Evolutionary conservation across 306 rosid species (phyloP).

Genomic region (Gynostemma pentaphyllum): DNA sequence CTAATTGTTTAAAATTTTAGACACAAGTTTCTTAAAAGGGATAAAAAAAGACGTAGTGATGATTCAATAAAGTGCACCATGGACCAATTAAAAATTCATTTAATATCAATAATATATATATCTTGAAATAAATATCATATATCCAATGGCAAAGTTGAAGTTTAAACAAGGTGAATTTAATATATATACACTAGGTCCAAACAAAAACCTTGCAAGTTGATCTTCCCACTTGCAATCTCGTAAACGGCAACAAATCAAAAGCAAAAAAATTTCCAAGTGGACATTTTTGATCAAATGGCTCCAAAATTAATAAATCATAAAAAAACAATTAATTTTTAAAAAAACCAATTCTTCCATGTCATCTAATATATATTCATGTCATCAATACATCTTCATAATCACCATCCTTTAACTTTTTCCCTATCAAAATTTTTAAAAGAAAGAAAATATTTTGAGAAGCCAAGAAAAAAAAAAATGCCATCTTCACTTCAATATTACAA

Average conservation of each 20-base stretch:
- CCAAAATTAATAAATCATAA: too few species aligned
- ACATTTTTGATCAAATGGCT: neutral
- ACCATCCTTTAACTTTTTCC: neutral
- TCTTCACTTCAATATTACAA: neutral
- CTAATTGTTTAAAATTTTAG: too few species aligned
- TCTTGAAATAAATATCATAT: too few species aligned
- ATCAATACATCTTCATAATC: too few species aligned
- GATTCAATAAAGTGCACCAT: too few species aligned
- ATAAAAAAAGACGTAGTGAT: too few species aligned
- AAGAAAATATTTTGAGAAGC: too few species aligned
- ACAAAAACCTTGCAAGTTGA: neutral
- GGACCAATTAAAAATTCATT: neutral
- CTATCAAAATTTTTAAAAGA: too few species aligned
- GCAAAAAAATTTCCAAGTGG: neutral
- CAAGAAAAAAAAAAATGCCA: neutral
- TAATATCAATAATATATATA: neutral
- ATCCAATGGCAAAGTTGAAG: slow-evolving; percentile 4
- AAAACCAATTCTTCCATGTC: neutral
- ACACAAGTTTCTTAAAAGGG: too few species aligned
- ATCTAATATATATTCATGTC: neutral
- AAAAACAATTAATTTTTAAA: neutral
- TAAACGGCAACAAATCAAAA: neutral
- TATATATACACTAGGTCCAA: neutral
- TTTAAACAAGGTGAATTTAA: neutral
- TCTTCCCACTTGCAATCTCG: slow-evolving; percentile 1